phyloP scores from a whole-genome alignment of 1,284 basidiomycete species.

The Athelia sp. region DNA sequence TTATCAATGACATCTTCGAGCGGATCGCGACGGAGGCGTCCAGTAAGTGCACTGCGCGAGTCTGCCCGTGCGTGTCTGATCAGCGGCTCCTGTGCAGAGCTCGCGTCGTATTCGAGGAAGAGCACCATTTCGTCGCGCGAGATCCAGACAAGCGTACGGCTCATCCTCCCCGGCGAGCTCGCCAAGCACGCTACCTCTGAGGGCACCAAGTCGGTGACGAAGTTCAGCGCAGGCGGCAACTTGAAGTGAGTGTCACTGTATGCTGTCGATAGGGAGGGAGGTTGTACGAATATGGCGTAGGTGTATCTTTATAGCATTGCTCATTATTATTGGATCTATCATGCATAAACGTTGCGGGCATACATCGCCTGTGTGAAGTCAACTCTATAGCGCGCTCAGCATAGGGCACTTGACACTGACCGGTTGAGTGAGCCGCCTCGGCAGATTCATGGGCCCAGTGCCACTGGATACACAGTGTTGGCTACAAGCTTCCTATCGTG shows the following conservation, averaged over 20 bases:
- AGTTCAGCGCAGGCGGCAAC: neutral
- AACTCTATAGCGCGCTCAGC: too few relatives aligned
- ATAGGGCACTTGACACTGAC: too few relatives aligned
- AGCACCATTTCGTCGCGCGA: constrained; percentile 72
- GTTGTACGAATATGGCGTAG: too few relatives aligned
- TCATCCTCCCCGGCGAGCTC: constrained; percentile 71
- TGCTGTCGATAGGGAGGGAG: too few relatives aligned
- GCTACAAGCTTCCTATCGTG: too few relatives aligned
- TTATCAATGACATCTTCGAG: constrained; percentile 71
- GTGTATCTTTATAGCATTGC: neutral
- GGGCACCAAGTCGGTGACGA: constrained; percentile 56
- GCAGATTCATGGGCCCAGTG: too few relatives aligned
- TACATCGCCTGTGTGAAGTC: too few relatives aligned
- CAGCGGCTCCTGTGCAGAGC: constrained; percentile 37
- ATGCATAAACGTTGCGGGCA: neutral
- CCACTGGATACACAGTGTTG: too few relatives aligned
- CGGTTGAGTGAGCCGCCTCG: too few relatives aligned
- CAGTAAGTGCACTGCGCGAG: constrained; percentile 33
- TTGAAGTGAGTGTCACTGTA: neutral
- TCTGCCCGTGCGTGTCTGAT: constrained; percentile 3
- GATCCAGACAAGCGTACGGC: constrained; percentile 70
- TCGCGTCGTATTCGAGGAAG: constrained; percentile 72
- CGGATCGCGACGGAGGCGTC: constrained; percentile 68
- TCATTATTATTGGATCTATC: neutral
- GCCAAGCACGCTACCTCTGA: constrained; percentile 84